Evolutionary conservation across 2,329 filamentous ascomycete genomes (phyloP).

Genomic region (Colletotrichum costaricense): DNA sequence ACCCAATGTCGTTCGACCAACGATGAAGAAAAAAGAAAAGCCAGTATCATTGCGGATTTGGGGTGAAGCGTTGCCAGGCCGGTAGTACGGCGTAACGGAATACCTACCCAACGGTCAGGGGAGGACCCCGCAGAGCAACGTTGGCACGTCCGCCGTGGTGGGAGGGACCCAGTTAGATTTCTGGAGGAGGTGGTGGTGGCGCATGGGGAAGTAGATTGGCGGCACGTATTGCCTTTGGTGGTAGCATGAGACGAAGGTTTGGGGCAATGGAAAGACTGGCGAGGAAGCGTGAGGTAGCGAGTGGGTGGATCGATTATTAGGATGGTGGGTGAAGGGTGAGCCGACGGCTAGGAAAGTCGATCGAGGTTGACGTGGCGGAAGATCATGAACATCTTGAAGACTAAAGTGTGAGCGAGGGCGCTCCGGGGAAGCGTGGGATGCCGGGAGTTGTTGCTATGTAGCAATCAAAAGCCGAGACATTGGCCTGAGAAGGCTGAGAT

Average conservation of each 20-base stretch:
- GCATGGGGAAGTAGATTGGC: conserved; percentile 15
- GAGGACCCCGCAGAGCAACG: conserved; percentile 27
- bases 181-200: conserved; percentile 1
- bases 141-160: conserved; percentile 22
- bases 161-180: not conserved
- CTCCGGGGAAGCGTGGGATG: not conserved
- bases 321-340: conserved; percentile 5
- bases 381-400: conserved; percentile 12
- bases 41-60: not conserved
- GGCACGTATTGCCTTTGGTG: conserved; percentile 11
- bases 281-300: not conserved
- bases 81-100: conserved; percentile 8
- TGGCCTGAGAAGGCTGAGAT: conserved; percentile 1
- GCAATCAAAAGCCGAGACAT: not conserved
- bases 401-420: not conserved
- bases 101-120: conserved; percentile 25
- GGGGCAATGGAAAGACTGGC: not conserved
- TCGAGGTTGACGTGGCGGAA: conserved; percentile 27
- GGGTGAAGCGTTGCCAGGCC: conserved; percentile 8
- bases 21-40: not conserved
- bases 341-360: conserved; percentile 16
- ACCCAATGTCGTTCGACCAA: conserved; percentile 10
- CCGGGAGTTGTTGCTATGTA: not conserved
- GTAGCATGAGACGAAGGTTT: conserved; percentile 21
- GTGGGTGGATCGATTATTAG: not conserved